These are phyloP conservation scores for Moesziomyces antarcticus DNA, from an alignment of 1,284 basidiomycete species.

Conservation along the genomic window DNA sequence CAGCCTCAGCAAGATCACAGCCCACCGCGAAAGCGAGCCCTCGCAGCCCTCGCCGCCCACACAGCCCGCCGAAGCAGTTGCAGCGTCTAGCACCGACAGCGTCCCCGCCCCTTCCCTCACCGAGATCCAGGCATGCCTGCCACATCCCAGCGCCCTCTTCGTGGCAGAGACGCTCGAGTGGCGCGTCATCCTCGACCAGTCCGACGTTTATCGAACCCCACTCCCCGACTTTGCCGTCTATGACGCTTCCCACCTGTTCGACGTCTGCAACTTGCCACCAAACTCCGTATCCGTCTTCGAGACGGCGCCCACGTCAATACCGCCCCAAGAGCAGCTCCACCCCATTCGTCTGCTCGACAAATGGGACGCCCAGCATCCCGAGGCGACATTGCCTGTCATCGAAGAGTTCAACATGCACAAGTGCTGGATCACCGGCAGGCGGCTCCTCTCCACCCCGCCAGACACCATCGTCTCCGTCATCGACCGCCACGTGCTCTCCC, in stretches of 20 bases:
- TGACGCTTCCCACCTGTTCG: constrained; percentile 24
- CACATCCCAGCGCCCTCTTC: constrained; percentile 46
- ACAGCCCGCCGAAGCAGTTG: background rate
- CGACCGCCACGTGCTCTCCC: constrained; percentile 25
- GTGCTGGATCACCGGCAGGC: constrained; percentile 37
- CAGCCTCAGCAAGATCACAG: constrained; percentile 14
- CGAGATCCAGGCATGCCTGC: constrained; percentile 31
- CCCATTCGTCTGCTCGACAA: constrained; percentile 23
- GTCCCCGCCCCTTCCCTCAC: constrained; percentile 9
- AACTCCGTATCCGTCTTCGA: constrained; percentile 32
- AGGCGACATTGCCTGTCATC: constrained; percentile 11
- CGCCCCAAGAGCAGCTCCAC: constrained; percentile 14
- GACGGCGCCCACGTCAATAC: constrained; percentile 27
- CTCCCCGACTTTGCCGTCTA: background rate
- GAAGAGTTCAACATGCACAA: constrained; percentile 44
- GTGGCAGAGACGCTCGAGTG: constrained; percentile 53
- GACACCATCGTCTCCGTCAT: constrained; percentile 36
- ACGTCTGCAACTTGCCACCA: constrained; percentile 27
- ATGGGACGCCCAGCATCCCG: constrained; percentile 9
- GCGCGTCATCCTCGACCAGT: constrained; percentile 34
- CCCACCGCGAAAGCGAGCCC: constrained; percentile 6
- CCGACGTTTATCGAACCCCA: constrained; percentile 10
- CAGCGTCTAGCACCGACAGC: background rate
- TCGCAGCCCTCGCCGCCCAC: background rate
- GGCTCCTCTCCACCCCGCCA: constrained; percentile 34